Percentiles rank a stretch among this genome's conserved stretches.
These are phyloP conservation scores for Penicillium mononematosum DNA, from an alignment of 495 filamentous ascomycete genomes.

Conservation along the genomic window DNA sequence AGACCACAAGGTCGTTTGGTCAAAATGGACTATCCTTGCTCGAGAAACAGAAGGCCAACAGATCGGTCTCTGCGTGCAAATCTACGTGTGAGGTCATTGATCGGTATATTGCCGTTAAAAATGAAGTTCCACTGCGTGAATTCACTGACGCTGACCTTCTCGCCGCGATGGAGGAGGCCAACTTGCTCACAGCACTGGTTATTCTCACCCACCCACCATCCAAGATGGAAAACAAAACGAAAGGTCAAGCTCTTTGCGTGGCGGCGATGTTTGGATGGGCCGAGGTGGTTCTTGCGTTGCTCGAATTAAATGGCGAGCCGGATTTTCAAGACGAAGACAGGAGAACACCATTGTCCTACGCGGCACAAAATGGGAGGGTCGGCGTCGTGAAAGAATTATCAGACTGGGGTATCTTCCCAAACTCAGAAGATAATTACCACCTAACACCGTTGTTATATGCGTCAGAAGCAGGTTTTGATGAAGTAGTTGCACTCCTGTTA, in stretches of 20 bases:
- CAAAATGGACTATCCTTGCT: not conserved
- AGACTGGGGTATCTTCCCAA: not conserved
- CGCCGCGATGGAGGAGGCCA: not conserved
- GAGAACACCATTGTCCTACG: conserved; percentile 8
- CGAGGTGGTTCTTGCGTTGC: not conserved
- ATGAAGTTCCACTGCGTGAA: not conserved
- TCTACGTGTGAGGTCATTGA: not conserved
- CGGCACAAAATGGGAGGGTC: not conserved
- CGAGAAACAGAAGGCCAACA: not conserved
- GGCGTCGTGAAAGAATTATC: not conserved
- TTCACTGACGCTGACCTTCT: not conserved
- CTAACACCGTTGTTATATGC: conserved; percentile 34
- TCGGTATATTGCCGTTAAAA: not conserved
- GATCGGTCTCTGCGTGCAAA: not conserved
- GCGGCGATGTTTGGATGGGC: not conserved
- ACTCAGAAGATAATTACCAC: not conserved
- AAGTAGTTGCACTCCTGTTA: conserved; percentile 3
- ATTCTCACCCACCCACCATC: not conserved
- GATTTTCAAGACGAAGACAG: not conserved
- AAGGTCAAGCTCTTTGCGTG: conserved; percentile 1
- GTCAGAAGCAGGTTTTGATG: not conserved
- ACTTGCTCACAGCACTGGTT: conserved; percentile 1
- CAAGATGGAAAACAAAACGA: not conserved
- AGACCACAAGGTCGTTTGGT: not conserved
- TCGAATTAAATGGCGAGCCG: not conserved